Base-by-base conservation (phyloP, 345 rosid species). In the Eucalyptus marginata region DNA sequence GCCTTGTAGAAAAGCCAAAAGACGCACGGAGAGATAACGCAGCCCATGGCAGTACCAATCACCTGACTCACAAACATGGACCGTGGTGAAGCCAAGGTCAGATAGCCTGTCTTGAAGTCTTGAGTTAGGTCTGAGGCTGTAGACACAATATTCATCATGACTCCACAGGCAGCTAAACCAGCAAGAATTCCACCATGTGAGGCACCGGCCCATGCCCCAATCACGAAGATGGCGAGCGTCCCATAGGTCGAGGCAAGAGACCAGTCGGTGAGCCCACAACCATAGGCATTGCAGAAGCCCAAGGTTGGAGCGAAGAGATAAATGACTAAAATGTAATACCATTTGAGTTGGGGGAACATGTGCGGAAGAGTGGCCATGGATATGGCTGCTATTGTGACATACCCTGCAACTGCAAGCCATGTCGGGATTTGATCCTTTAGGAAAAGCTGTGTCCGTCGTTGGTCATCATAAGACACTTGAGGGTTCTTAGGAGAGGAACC, bases 1-100 rank as follows among this genome's bases (percentile, higher is more conserved):
- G 91, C 91, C 76, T 91, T 91, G 88, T 90, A 90, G 89, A 91
- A 91, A 86, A 91, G 88, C 89, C 90, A 91, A 86, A 90, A 91
- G 15, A 90, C 89, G 13, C 87, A 84, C 2, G 91, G 93, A 24
- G 93, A 87, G 49, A 89, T 80, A 24, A 91, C 13, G 52, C 93
- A 91, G 40, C 91, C 93, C 89, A 90, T 91, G 20, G 90, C 90
- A 5, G 91, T 91, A 44, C 93, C 93, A 36, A 89, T 87, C 25
- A 87, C 62, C 40, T 91, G 93, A 47, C 93, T 91, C 56, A 90
- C 64, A 15, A 91, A 90, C 93, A 91, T 91, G 58, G 93, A 88
- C 18, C 91, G 87, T 0, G 93, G 93, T 14, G 93, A 91, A 29
- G 93, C 88, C 47, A 91, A 43, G 83, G 91, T 91, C 36, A 88